phyloP scores from a whole-genome alignment of 2,329 filamentous ascomycete genomes.

The Exophiala calicioides region DNA sequence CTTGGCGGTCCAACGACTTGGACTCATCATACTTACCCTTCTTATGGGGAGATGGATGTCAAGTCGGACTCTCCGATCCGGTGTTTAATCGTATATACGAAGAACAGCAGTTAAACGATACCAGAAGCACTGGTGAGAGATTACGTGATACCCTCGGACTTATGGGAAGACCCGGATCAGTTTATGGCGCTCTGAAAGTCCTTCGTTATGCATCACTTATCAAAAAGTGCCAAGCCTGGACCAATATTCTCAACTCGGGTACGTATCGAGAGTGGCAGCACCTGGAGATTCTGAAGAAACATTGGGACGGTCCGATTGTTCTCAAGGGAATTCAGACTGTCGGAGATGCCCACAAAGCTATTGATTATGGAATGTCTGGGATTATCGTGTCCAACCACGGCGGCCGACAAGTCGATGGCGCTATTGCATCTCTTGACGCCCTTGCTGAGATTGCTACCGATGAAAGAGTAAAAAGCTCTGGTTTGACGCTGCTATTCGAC shows the following conservation, averaged over 20 bases:
- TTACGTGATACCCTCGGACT: no score
- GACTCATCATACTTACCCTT: slow-evolving; percentile 61
- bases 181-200: no score
- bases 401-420: neutral
- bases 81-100: slow-evolving; percentile 63
- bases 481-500: slow-evolving; percentile 52
- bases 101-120: no score
- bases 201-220: no score
- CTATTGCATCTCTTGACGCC: slow-evolving; percentile 47
- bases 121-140: no score
- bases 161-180: no score
- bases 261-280: neutral
- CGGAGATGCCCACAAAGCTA: neutral
- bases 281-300: neutral
- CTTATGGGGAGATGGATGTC: slow-evolving; percentile 57
- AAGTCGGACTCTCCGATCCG: slow-evolving; percentile 67
- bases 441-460: slow-evolving; percentile 62
- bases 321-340: neutral
- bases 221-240: slow-evolving; percentile 9
- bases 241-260: neutral
- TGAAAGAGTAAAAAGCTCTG: slow-evolving; percentile 35
- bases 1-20: slow-evolving; percentile 69
- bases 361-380: neutral
- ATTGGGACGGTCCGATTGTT: neutral
- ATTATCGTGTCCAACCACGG: neutral